These are phyloP conservation scores for Xerocomellus intermedius DNA, from an alignment of 768 basidiomycete genomes.

Conservation along the genomic window DNA sequence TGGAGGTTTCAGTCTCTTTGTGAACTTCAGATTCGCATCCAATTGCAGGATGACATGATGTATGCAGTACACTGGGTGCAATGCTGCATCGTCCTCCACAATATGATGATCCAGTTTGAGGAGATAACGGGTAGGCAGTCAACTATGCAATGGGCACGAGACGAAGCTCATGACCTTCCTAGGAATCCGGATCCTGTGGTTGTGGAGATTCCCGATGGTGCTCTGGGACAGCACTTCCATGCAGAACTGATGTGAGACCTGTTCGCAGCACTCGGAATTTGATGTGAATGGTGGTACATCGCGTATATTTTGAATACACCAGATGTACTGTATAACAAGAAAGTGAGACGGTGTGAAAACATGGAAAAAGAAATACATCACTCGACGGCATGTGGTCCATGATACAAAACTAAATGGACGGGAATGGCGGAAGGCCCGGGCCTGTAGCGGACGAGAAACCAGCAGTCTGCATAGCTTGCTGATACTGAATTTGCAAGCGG, in stretches of 20 bases:
- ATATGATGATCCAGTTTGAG: conserved; percentile 12
- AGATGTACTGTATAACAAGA: not conserved
- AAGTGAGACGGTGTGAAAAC: not conserved
- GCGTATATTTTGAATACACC: not conserved
- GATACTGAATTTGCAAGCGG: not conserved
- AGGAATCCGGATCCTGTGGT: not conserved
- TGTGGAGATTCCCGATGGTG: not conserved
- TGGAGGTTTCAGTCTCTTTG: conserved; percentile 8
- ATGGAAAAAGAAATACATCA: not conserved
- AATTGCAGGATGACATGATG: not conserved
- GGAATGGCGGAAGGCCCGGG: not conserved
- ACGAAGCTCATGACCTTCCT: not conserved
- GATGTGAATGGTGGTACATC: not conserved
- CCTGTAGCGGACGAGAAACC: too few species aligned
- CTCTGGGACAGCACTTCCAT: not conserved
- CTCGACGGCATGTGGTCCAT: not conserved
- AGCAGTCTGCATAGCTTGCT: not conserved
- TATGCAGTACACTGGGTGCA: conserved; percentile 1
- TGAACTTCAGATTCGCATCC: not conserved
- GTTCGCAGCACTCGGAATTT: not conserved
- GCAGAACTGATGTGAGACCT: not conserved
- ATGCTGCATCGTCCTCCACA: conserved; percentile 11
- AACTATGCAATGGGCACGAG: not conserved
- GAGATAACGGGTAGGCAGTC: not conserved
- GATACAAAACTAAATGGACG: not conserved